A percentile compares a stretch with the other conserved stretches of the same genome.
These are phyloP conservation scores for Daldinia decipiens DNA, from an alignment of 495 filamentous ascomycete species.

Conservation along the genomic window DNA sequence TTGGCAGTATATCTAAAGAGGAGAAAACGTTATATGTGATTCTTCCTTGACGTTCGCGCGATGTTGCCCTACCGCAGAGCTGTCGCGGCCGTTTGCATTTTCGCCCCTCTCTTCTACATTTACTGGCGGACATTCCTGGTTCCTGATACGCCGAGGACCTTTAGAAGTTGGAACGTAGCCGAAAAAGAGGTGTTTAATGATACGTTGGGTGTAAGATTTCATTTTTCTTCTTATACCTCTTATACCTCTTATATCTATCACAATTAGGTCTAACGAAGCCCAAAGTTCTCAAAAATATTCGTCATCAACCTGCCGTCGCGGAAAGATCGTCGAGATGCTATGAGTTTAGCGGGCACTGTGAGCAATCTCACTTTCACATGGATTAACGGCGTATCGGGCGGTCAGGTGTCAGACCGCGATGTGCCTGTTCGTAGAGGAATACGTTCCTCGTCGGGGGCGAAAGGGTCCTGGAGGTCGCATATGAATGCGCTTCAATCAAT, in stretches of 20 bases:
- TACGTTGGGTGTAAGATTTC: conserved; percentile 34
- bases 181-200: conserved; percentile 22
- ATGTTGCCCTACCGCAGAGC: conserved; percentile 34
- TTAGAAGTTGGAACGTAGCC: background rate
- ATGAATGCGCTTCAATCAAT: conserved; percentile 56
- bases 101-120: conserved; percentile 34
- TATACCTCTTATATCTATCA: no score
- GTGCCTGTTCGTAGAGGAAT: conserved; percentile 36
- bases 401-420: conserved; percentile 51
- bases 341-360: conserved; percentile 63
- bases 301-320: conserved; percentile 69
- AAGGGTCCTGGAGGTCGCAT: conserved; percentile 59
- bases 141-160: background rate
- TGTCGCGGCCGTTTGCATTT: conserved; percentile 18
- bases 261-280: background rate
- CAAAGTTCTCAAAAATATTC: conserved; percentile 68
- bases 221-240: background rate
- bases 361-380: conserved; percentile 64
- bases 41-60: background rate
- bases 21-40: conserved; percentile 9
- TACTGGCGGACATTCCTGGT: conserved; percentile 26
- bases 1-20: background rate
- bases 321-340: conserved; percentile 70
- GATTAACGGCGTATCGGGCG: conserved; percentile 62
- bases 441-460: conserved; percentile 49